These are phyloP conservation scores for Evansstolkia leycettana DNA, from an alignment of 495 filamentous ascomycete species.

Conservation along the genomic window DNA sequence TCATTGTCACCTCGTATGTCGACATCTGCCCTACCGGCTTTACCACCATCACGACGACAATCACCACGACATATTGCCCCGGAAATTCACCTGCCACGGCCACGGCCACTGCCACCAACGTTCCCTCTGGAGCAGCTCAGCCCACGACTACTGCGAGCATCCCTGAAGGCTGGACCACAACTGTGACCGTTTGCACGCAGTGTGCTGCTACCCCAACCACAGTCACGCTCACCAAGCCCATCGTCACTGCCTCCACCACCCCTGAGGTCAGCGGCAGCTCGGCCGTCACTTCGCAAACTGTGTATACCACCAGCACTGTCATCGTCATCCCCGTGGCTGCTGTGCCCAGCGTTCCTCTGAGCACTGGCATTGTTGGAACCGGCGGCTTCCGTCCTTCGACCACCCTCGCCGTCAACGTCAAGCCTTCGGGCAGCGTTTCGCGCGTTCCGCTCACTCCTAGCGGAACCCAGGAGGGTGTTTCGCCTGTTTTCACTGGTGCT, in stretches of 20 bases:
- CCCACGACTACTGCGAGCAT: slow-evolving; percentile 15
- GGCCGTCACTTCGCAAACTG: background rate
- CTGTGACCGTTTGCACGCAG: slow-evolving; percentile 34
- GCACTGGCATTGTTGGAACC: background rate
- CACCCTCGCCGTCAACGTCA: slow-evolving; percentile 9
- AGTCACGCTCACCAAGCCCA: slow-evolving; percentile 24
- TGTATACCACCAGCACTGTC: background rate
- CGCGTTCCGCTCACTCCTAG: slow-evolving; percentile 6
- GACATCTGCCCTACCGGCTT: slow-evolving; percentile 34
- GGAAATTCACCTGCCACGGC: slow-evolving; percentile 15
- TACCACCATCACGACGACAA: slow-evolving; percentile 29
- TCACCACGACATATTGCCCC: slow-evolving; percentile 28
- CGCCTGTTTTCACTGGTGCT: slow-evolving; percentile 16
- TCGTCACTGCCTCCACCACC: slow-evolving; percentile 4
- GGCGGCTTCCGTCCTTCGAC: slow-evolving; percentile 3
- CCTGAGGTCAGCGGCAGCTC: slow-evolving; percentile 3
- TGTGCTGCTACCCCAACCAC: slow-evolving; percentile 27
- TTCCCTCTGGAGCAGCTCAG: slow-evolving; percentile 7
- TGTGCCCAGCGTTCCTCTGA: background rate
- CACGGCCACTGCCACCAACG: slow-evolving; percentile 10
- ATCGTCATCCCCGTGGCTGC: background rate
- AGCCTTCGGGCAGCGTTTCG: slow-evolving; percentile 8
- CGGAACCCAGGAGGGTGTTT: slow-evolving; percentile 10
- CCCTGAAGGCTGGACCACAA: slow-evolving; percentile 34
- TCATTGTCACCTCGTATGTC: slow-evolving; percentile 30